Evolutionary conservation across 2,329 filamentous ascomycete genomes (phyloP), one percentile per base, ranked within the genome.

Genomic region (Verticillium zaregamsianum): DNA sequence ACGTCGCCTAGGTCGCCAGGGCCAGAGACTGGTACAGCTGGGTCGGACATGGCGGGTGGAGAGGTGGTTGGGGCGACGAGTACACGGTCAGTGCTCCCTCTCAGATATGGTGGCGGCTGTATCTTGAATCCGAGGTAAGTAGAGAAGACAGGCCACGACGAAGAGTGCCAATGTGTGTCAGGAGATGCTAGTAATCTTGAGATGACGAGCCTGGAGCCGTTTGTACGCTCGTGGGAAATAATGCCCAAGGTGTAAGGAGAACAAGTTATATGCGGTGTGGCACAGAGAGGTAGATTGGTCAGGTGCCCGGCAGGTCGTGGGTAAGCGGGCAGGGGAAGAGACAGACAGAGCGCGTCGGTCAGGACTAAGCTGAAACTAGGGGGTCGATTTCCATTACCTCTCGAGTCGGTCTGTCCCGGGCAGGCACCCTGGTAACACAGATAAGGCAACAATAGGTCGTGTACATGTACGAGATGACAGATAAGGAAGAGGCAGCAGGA

Each of bases 1-100:
- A 75, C 66, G 40, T 79, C 73, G 40, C 72, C 74, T 61, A 81
- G 69, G 37, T 69, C 64, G 31, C 70, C 68, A 12, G 57, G 37
- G 55, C 31, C 37, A 37, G 45, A 4, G 25, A 14, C 52, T 20
- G 52, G 20, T 14, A 12, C 25, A 33, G 25, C 17, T 55, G 52
- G 31, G 17, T 55, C 52, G 14, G 52, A 55, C 52, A 55, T 55
- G 25, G 14, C 6, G n/a, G 23, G 17, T 5, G 40, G n/a, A 23
- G 20, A 12, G 9, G 40, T 28, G 9, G 15, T 40, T 49, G 20
- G 40, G 20, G 17, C 9, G 9, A 25, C 5, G n/a, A 23, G 40
- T 25, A n/a, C 40, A 23, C 7, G 9, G 20, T 8, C 28, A 40
- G n/a, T 2, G 40, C 23, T 49, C n/a, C 9, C 9, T 20, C n/a